A percentile compares a stretch with the other conserved stretches of the same genome.
These are phyloP conservation scores for Canariomyces notabilis DNA, from an alignment of 2,329 filamentous ascomycete genomes.

Conservation along the genomic window DNA sequence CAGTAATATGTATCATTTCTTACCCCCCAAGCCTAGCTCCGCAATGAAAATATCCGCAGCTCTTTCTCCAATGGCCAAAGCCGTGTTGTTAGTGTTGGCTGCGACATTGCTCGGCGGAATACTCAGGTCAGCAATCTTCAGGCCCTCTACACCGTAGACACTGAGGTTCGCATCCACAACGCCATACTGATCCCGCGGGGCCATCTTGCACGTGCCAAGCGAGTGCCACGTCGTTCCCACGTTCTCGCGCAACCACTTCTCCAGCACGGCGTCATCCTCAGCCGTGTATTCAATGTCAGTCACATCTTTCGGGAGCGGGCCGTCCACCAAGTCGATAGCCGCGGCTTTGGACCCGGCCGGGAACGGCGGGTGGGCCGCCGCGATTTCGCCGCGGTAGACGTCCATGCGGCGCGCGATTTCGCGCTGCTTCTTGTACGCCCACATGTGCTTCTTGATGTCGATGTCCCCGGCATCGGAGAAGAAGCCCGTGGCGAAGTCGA, in stretches of 20 bases:
- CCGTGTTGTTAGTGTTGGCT: too few relatives aligned
- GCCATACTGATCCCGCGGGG: conserved; percentile 33
- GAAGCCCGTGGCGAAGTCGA: conserved; percentile 54
- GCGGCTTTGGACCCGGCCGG: too few relatives aligned
- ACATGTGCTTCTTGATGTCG: conserved; percentile 54
- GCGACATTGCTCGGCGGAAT: conserved; percentile 31
- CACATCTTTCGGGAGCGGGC: too few relatives aligned
- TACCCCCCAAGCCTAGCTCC: conserved; percentile 27
- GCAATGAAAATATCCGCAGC: conserved; percentile 41
- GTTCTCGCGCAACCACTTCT: conserved; percentile 36
- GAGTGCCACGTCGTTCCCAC: conserved; percentile 40
- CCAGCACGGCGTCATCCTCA: conserved; percentile 27
- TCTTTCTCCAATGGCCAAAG: too few relatives aligned
- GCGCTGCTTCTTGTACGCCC: conserved; percentile 60
- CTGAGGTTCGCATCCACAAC: conserved; percentile 39
- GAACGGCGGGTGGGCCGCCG: background rate
- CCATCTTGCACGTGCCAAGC: conserved; percentile 40
- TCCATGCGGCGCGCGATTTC: conserved; percentile 44
- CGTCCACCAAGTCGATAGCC: too few relatives aligned
- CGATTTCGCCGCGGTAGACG: conserved; percentile 29
- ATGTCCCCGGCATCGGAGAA: conserved; percentile 46
- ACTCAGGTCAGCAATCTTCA: conserved; percentile 37
- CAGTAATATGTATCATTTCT: too few relatives aligned
- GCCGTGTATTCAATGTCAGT: too few relatives aligned
- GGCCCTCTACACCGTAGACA: conserved; percentile 37